Evolutionary conservation across 2,329 filamentous ascomycete species (phyloP).

Genomic region (Aureobasidium subglaciale): DNA sequence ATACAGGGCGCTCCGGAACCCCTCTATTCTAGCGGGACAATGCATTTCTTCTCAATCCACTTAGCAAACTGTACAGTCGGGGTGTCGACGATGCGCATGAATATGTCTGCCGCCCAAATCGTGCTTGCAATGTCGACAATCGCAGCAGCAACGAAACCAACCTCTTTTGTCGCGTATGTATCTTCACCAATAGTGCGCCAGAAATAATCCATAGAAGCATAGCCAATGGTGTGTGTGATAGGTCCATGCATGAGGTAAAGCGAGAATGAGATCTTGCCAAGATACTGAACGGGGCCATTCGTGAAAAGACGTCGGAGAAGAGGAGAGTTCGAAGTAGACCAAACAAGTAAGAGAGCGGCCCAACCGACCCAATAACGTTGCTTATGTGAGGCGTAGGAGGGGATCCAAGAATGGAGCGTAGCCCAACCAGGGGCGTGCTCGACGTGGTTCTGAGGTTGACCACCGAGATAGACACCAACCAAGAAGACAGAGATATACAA

Average conservation of each 20-base stretch:
- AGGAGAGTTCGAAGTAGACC: constrained; percentile 42
- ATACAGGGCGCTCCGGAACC: background rate
- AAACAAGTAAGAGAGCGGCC: constrained; percentile 48
- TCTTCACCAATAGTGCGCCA: constrained; percentile 44
- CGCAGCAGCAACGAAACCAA: constrained; percentile 51
- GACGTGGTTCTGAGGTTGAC: background rate
- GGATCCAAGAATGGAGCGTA: background rate
- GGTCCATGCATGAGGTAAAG: constrained; percentile 57
- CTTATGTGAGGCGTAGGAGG: background rate
- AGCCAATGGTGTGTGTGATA: constrained; percentile 47
- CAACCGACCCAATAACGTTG: constrained; percentile 51
- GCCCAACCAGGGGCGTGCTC: constrained; percentile 9
- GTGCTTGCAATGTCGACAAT: constrained; percentile 48
- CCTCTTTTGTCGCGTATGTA: constrained; percentile 37
- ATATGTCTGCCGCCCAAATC: constrained; percentile 51
- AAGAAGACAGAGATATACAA: constrained; percentile 9
- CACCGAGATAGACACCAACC: constrained; percentile 13
- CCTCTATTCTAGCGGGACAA: background rate
- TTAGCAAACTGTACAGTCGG: constrained; percentile 51
- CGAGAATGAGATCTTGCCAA: constrained; percentile 55
- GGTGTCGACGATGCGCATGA: constrained; percentile 50
- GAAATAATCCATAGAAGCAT: constrained; percentile 45
- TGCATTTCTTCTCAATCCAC: constrained; percentile 41
- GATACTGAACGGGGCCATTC: constrained; percentile 45
- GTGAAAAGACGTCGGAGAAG: constrained; percentile 46